Evolutionary conservation across 208 protist genomes (phyloP).

Genomic region (Leishmania gerbilli): DNA sequence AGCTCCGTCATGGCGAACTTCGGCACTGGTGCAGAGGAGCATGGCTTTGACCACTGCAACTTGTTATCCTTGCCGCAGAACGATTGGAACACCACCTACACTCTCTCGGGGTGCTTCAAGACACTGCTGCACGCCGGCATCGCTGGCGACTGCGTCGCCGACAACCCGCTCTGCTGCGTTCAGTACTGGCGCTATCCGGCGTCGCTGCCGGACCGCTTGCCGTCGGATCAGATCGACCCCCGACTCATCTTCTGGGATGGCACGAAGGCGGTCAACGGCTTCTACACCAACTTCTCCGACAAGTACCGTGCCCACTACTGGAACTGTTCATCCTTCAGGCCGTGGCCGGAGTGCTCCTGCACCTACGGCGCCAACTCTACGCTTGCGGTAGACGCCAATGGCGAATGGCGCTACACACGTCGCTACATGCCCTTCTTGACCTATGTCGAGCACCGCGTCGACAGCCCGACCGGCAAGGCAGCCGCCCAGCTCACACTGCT

Average conservation of each 20-base stretch:
- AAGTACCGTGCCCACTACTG: constrained; percentile 7
- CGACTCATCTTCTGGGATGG: constrained; percentile 35
- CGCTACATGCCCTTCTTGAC: constrained; percentile 1
- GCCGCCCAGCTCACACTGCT: constrained; percentile 1
- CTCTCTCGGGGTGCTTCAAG: constrained; percentile 17
- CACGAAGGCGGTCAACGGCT: constrained; percentile 29
- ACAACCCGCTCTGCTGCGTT: constrained; percentile 33
- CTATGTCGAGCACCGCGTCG: constrained; percentile 21
- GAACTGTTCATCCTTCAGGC: constrained; percentile 3
- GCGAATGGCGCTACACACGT: constrained; percentile 28
- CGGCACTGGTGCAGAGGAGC: neutral
- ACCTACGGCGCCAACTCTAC: neutral
- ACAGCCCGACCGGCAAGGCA: neutral
- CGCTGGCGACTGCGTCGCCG: constrained; percentile 21
- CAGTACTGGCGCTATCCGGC: constrained; percentile 36
- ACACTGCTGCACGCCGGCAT: constrained; percentile 28
- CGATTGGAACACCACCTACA: neutral
- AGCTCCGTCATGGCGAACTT: neutral
- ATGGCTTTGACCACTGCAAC: neutral
- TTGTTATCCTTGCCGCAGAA: neutral
- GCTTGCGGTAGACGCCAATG: constrained; percentile 22
- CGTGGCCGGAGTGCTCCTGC: constrained; percentile 2
- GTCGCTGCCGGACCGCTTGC: constrained; percentile 12
- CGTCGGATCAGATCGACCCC: constrained; percentile 17
- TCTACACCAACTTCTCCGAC: constrained; percentile 33